Evolutionary conservation across 176 grass and related monocot species (phyloP).

Genomic region (Phyllostachys edulis): DNA sequence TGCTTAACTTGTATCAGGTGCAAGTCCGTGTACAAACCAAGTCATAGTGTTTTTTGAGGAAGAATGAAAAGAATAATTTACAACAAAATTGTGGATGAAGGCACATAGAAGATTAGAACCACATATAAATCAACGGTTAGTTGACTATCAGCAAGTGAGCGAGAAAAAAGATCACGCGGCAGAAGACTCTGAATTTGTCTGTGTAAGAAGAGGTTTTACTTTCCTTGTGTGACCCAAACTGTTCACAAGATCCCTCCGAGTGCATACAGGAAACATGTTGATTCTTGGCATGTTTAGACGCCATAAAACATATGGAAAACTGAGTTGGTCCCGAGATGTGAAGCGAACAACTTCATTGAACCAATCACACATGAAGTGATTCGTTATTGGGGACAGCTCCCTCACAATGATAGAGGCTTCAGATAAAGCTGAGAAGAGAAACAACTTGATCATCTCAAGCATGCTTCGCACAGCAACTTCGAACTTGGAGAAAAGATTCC

Average conservation of each 20-base stretch:
- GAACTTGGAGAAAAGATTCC: neutral
- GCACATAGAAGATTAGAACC: neutral
- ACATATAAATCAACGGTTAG: constrained; percentile 41
- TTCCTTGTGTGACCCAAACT: constrained; percentile 83
- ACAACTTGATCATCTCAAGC: constrained; percentile 1
- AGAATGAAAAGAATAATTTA: constrained; percentile 48
- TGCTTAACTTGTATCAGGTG: constrained; percentile 19
- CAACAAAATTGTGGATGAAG: constrained; percentile 54
- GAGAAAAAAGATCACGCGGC: neutral
- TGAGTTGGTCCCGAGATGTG: constrained; percentile 95
- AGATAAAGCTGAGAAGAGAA: constrained; percentile 68
- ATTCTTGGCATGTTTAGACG: constrained; percentile 62
- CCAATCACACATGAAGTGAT: constrained; percentile 93
- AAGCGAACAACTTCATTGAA: constrained; percentile 96
- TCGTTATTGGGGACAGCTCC: constrained; percentile 62
- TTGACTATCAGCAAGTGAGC: constrained; percentile 18
- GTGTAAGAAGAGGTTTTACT: constrained; percentile 67
- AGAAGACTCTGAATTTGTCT: constrained; percentile 40
- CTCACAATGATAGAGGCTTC: constrained; percentile 94
- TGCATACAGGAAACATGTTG: constrained; percentile 89
- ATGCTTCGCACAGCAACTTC: neutral
- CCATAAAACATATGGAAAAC: constrained; percentile 87
- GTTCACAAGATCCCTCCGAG: constrained; percentile 89
- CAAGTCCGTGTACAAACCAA: constrained; percentile 29
- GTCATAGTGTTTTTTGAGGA: constrained; percentile 3